Evolutionary conservation across 305 asterid species (phyloP).

Genomic region (Rubia occidens): DNA sequence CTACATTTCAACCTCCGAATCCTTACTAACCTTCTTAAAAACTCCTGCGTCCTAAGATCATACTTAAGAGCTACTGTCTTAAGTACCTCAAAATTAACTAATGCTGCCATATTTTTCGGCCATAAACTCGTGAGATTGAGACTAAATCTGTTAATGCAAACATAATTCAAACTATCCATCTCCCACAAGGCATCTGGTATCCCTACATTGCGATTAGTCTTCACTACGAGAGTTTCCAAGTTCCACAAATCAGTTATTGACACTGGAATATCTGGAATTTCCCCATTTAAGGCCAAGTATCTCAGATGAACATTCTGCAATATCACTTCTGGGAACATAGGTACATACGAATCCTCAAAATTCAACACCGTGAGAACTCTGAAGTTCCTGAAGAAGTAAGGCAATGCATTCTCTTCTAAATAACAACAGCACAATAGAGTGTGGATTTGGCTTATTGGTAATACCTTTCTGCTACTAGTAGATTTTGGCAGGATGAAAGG

Average conservation of each 20-base stretch:
- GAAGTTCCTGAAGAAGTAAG: background rate
- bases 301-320: background rate
- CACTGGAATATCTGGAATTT: background rate
- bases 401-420: background rate
- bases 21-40: background rate
- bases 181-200: background rate
- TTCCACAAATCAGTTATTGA: slow-evolving; percentile 1
- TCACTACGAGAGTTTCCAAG: background rate
- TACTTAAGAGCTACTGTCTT: background rate
- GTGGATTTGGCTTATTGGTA: background rate
- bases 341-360: background rate
- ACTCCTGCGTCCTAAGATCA: background rate
- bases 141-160: background rate
- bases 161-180: background rate
- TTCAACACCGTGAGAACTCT: background rate
- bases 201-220: no score
- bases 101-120: background rate
- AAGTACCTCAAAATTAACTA: background rate
- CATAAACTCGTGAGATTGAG: background rate
- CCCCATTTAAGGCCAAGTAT: background rate
- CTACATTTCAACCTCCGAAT: background rate
- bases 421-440: background rate
- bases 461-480: background rate
- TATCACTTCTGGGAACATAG: background rate
- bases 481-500: background rate